Evolutionary conservation across 345 rosid species (phyloP).

Genomic region (Eucalyptus sp.): DNA sequence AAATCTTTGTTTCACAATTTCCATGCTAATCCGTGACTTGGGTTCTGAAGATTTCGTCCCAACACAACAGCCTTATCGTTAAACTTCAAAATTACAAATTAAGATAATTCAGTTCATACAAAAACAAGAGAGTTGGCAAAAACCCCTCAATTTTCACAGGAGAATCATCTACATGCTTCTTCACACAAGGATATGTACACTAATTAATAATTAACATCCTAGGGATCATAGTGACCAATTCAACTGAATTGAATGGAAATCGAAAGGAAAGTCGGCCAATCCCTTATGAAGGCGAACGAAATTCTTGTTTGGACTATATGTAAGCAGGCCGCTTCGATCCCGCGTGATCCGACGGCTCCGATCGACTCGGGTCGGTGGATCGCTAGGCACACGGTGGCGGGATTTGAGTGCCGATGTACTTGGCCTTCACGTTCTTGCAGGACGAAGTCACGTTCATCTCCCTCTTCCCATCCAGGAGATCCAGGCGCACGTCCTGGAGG

Average conservation of each 20-base stretch:
- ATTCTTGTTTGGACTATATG: not conserved
- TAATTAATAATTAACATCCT: no score
- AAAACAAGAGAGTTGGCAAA: not conserved
- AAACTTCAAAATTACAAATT: not conserved
- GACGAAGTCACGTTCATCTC: conserved; percentile 22
- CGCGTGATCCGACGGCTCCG: not conserved
- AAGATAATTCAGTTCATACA: not conserved
- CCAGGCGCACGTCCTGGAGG: conserved; percentile 40
- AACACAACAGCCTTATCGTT: not conserved
- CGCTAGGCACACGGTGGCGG: conserved; percentile 34
- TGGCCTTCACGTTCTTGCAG: conserved; percentile 39
- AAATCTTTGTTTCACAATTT: not conserved
- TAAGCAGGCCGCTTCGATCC: not conserved
- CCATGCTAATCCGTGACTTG: not conserved
- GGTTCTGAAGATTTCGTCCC: not conserved
- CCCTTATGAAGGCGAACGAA: not conserved
- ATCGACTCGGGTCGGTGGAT: not conserved
- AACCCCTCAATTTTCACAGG: rapidly evolving
- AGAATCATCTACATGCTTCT: not conserved
- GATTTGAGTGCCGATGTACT: conserved; percentile 39
- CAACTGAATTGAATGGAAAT: not conserved
- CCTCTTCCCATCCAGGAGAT: conserved; percentile 18
- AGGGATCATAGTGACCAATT: not conserved
- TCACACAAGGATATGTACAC: not conserved
- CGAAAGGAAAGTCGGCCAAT: rapidly evolving